Evolutionary conservation across 441 rosid genomes (phyloP).

Genomic region (Erysimum cheiri): DNA sequence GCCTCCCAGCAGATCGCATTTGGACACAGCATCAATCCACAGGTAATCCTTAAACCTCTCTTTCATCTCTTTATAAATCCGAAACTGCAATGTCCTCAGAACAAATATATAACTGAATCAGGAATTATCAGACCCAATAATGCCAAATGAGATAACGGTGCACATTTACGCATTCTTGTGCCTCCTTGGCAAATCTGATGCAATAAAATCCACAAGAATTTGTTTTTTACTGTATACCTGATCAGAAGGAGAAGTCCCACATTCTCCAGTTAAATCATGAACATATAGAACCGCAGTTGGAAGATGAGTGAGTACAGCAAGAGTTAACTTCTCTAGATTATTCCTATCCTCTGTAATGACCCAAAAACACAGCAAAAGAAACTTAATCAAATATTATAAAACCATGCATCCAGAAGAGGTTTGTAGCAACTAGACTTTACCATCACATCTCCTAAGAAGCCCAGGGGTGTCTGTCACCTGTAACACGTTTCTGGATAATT

Average conservation of each 20-base stretch:
- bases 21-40: constrained; percentile 92
- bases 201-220: not conserved
- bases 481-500: constrained; percentile 31
- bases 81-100: constrained; percentile 56
- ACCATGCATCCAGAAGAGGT: constrained; percentile 7
- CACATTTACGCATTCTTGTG: not conserved
- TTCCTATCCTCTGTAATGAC: constrained; percentile 77
- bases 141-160: not conserved
- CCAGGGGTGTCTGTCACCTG: constrained; percentile 99
- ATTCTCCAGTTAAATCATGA: constrained; percentile 96
- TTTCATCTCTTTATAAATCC: constrained; percentile 78
- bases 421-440: constrained; percentile 49
- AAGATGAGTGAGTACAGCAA: constrained; percentile 90
- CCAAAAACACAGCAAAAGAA: not conserved
- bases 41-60: constrained; percentile 70
- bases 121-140: not conserved
- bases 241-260: constrained; percentile 92
- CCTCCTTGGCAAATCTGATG: not conserved
- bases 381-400: not conserved
- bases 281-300: constrained; percentile 94
- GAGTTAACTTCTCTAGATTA: constrained; percentile 91
- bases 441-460: constrained; percentile 81
- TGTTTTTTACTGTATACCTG: constrained; percentile 58
- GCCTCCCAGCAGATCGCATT: constrained; percentile 79
- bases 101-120: constrained; percentile 25